Evolutionary conservation across 768 basidiomycete species (phyloP), one percentile per base, ranked within the genome.

Genomic region (Rhodotorula toruloides): DNA sequence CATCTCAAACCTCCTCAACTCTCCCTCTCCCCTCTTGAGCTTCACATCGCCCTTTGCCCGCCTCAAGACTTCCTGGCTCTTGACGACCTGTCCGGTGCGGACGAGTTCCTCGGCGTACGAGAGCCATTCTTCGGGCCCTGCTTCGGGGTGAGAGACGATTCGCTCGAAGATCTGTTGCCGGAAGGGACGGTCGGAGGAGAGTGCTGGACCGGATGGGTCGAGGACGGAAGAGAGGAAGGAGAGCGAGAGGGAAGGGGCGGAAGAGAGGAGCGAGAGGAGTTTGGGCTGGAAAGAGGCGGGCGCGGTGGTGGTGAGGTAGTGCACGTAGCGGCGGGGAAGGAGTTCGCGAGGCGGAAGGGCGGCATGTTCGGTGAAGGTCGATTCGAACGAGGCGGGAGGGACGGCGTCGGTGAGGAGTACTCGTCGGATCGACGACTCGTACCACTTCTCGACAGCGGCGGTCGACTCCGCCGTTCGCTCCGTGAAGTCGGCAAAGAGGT

Each of bases 71-170:
- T 58, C 64, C 36, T 56, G 61, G 3, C 37, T 36, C 48, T 53
- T 25, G 8, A 4, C 39, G 1, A 56, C 69, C 10, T 52, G n/a
- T 2, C 52, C 52, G 12, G 34, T n/a, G 40, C 44, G 29, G 47
- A 70, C 52, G 32, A 54, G 36, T 48, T 70, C 69, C n/a, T 55
- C 58, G 21, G 69, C 69, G 25, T 46, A 66, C 31, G 43, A 61
- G 36, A 63, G 27, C 69, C 69, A 70, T 40, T 66, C 69, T 14
- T 48, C 53, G 16, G 49, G 43, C 5, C 48, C 61, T 0, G 69
- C 69, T 10, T 63, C 69, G 1, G 50, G 53, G 44, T 70, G 69
- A 2, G 40, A 53, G n/a, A 57, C 43, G 58, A 70, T 63, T 14
- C 57, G 48, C 31, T 61, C 61, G 50, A 60, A 58, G 17, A 70